Percentiles rank a stretch among this genome's conserved stretches.
These are phyloP conservation scores for Wickerhamiella nectarea DNA, from an alignment of 805 yeast species.

Conservation along the genomic window DNA sequence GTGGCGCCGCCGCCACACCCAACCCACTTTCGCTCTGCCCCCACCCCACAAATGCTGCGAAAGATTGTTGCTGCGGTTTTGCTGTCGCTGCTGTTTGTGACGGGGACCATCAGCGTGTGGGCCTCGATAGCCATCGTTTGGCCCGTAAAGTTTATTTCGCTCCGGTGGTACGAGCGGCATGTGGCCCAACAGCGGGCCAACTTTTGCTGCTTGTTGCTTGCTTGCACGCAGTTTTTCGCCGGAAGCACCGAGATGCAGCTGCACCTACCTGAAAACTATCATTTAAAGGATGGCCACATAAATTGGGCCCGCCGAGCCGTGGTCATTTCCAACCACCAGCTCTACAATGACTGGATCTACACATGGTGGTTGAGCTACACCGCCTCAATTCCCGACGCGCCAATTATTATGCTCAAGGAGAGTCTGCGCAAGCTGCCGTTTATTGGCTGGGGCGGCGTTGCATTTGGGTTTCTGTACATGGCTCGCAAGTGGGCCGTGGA, in stretches of 20 bases:
- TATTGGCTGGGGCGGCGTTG: conserved; percentile 74
- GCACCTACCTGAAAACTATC: background rate
- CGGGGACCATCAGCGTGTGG: background rate
- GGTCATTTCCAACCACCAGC: conserved; percentile 79
- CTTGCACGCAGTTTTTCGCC: conserved; percentile 1
- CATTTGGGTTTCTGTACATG: conserved; percentile 63
- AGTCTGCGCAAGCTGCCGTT: conserved; percentile 58
- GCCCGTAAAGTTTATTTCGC: background rate
- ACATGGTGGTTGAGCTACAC: conserved; percentile 77
- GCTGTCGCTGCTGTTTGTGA: background rate
- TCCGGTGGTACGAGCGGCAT: background rate
- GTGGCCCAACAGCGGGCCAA: background rate
- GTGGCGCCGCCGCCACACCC: too few relatives aligned
- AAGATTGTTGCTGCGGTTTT: background rate
- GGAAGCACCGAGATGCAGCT: background rate
- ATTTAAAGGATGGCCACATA: conserved; percentile 6
- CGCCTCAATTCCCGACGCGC: conserved; percentile 45
- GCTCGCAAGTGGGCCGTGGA: conserved; percentile 81
- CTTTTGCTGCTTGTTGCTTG: background rate
- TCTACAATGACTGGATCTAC: conserved; percentile 86
- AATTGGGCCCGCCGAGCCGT: conserved; percentile 40
- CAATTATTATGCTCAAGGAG: conserved; percentile 66
- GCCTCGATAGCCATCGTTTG: background rate
- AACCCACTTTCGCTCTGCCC: too few relatives aligned
- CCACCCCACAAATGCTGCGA: too few relatives aligned